These are phyloP conservation scores for Gracilaria caudata DNA, from an alignment of 23 red algal genomes.

Conservation along the genomic window DNA sequence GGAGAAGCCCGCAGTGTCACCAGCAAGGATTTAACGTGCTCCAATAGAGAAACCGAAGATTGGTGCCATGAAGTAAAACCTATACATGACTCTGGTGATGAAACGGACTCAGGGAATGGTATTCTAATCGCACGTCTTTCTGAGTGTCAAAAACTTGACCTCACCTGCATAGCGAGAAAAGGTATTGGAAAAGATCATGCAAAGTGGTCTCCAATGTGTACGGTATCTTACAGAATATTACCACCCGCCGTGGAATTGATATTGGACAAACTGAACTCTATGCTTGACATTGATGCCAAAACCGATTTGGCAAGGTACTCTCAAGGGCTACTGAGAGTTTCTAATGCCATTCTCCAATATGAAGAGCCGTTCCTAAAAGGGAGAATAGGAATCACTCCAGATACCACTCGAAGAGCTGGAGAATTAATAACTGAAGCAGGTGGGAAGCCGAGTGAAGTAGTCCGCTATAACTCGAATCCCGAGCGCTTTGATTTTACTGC, in stretches of 20 bases:
- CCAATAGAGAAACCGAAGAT: slow-evolving; percentile 14
- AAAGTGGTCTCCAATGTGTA: slow-evolving; percentile 93
- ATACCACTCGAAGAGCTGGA: slow-evolving; percentile 61
- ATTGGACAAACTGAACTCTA: slow-evolving; percentile 65
- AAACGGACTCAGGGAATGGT: slow-evolving; percentile 27
- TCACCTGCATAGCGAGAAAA: slow-evolving; percentile 78
- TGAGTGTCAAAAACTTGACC: slow-evolving; percentile 73
- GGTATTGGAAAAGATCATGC: slow-evolving; percentile 98
- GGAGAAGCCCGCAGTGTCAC: slow-evolving; percentile 29
- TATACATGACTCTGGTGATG: slow-evolving; percentile 79
- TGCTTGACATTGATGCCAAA: slow-evolving; percentile 59
- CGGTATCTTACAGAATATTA: slow-evolving; percentile 79
- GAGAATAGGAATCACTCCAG: slow-evolving; percentile 70
- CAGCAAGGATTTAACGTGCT: slow-evolving; percentile 19
- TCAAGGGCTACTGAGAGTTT: slow-evolving; percentile 62
- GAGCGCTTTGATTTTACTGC: slow-evolving; percentile 76
- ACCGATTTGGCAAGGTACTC: slow-evolving; percentile 53
- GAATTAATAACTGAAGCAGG: slow-evolving; percentile 62
- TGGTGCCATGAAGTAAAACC: slow-evolving; percentile 58
- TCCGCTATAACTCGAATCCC: slow-evolving; percentile 54
- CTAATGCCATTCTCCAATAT: slow-evolving; percentile 53
- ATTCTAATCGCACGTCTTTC: slow-evolving; percentile 89
- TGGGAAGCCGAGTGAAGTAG: slow-evolving; percentile 48
- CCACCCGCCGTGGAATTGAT: slow-evolving; percentile 75
- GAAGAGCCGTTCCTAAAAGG: slow-evolving; percentile 68